Evolutionary conservation across 169 alveolate genomes (phyloP), one percentile per base, ranked within the genome.

Genomic region (Cyclospora cayetanensis): DNA sequence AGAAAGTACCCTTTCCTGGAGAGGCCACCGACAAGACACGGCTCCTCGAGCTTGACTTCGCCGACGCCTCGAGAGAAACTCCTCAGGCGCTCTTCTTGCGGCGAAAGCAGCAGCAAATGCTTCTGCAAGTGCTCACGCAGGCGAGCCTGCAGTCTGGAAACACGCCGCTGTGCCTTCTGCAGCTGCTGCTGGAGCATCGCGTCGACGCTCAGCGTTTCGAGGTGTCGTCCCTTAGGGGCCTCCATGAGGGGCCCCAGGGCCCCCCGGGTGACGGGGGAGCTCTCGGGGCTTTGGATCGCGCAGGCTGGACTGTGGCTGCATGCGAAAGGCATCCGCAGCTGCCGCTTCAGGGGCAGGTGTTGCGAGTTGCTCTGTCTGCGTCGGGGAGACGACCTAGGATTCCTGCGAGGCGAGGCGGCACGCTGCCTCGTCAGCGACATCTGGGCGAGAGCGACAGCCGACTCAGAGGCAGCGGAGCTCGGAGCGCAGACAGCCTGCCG

Each of bases 111-210:
- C 50, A 5, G 29, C n/a, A 20, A 46, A 4, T 29, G 50, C 79
- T 66, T 66, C 50, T 66, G 50, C 7, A 31, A 46, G 7, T 37
- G 39, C 34, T 20, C 7, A 2, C 79, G 79, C 12, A 66, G 79
- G 1, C 29, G 2, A 2, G 15, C 4, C n/a, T 66, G 79, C 50
- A 66, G 12, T 7, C 46, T 29, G 12, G 29, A 2, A 3, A 66
- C 29, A 22, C 35, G 43, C 46, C 15, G 79, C 46, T 66, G 46
- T 27, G 79, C 35, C 79, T 29, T 29, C 79, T 25, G 12, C 50
- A 66, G 79, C 79, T 66, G 79, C 79, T 66, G 79, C 79, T 66
- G 79, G 50, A 66, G 79, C 79, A 29, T 41, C 43, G 50, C 79
- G 35, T 66, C 79, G 0, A 31, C 31, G 35, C 79, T 66, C 4